Evolutionary conservation across 306 rosid genomes (phyloP).

Genomic region (Phaseolus lunatus): DNA sequence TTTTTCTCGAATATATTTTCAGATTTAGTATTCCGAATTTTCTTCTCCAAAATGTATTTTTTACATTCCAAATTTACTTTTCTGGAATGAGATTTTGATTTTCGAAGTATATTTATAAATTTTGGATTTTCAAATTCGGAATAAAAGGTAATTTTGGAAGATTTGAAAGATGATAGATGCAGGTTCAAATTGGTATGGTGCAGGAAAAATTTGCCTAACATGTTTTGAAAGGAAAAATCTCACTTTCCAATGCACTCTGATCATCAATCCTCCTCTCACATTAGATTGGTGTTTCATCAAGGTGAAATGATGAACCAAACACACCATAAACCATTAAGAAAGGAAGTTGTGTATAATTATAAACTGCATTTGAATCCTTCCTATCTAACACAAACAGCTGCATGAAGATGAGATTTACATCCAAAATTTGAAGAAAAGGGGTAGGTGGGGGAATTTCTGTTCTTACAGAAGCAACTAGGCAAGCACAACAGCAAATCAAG

Average conservation of each 20-base stretch:
- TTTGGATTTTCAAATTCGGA: too few species aligned
- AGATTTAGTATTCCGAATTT: too few species aligned
- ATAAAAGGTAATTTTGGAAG: too few species aligned
- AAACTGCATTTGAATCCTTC: conserved; percentile 37
- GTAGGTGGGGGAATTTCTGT: not conserved
- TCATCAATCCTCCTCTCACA: not conserved
- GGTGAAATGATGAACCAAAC: not conserved
- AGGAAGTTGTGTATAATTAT: conserved; percentile 17
- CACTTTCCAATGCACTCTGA: not conserved
- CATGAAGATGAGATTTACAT: conserved; percentile 50
- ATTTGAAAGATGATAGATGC: too few species aligned
- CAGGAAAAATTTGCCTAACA: too few species aligned
- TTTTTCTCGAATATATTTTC: too few species aligned
- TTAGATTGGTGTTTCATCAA: not conserved
- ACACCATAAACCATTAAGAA: not conserved
- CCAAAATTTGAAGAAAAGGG: not conserved
- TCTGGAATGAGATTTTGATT: too few species aligned
- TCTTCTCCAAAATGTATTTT: too few species aligned
- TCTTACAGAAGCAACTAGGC: conserved; percentile 59
- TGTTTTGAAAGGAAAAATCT: not conserved
- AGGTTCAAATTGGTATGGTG: too few species aligned
- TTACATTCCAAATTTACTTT: too few species aligned
- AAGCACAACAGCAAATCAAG: conserved; percentile 49
- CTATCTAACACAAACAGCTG: conserved; percentile 46
- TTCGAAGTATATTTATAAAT: too few species aligned